Evolutionary conservation across 257 asterid species (phyloP), one percentile per base, ranked within the genome.

Genomic region (Rubia yunnanensis): DNA sequence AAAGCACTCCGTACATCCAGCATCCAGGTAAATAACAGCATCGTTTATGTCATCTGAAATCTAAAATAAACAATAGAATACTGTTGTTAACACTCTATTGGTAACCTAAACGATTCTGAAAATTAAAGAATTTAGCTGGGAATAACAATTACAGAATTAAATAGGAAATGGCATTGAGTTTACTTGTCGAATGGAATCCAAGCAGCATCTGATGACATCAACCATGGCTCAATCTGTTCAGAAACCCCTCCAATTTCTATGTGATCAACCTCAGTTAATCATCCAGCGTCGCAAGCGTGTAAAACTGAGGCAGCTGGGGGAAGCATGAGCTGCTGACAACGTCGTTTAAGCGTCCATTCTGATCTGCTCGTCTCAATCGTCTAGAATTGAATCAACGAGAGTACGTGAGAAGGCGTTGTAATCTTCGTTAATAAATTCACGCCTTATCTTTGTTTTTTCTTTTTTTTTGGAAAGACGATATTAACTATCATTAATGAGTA

Each of bases 1-100:
- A 78, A 88, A 90, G 81, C 96, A 83, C 80, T 90, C 99, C 0
- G 96, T 74, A 75, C 86, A 83, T 74, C 99, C 99, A 71, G 95
- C 95, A 94, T 94, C 99, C 78, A 90, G 76, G 72, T 88, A 94
- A 35, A 94, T 74, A 69, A 83, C 70, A 65, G 97, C 83, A 76
- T 82, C 96, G 68, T 77, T 80, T 64, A 94, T 83, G 67, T 88
- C 86, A 73, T 90, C 96, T 8, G 99, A 86, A 46, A 85, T 80
- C 99, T 94, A 84, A 61, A 65, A 65, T 68, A 30, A 44, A 31
- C 38, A 27, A 3, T 35, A 39, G 30, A 46, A 27, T 9, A 41
- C 30, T 8, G n/a, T 7, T 7, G 13, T 20, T 7, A 10, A 23
- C 11, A 1, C 14, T 24, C 15, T 11, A 13, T 41, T 14, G 31